Percentiles rank a stretch among this genome's conserved stretches.
phyloP scores from a whole-genome alignment of 148 eudicot species.

The Rhododendron kiyosumense region DNA sequence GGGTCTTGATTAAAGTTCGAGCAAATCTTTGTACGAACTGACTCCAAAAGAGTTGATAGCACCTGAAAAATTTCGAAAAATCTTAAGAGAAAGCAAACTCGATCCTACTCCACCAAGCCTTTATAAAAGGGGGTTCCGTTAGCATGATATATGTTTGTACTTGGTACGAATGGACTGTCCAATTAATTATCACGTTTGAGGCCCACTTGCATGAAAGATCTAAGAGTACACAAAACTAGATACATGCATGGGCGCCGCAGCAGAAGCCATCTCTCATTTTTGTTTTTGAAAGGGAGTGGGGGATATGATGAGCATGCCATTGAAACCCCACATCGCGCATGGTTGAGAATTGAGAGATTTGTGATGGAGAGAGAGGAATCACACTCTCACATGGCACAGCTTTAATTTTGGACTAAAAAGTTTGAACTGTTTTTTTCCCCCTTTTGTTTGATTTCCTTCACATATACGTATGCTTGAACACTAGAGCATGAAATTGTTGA shows the following conservation, averaged over 20 bases:
- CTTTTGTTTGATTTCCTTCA: neutral
- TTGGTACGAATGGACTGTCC: neutral
- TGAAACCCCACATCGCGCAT: neutral
- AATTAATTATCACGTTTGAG: neutral
- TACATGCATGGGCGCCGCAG: too few relatives aligned
- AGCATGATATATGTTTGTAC: neutral
- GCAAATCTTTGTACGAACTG: too few relatives aligned
- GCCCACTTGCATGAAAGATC: neutral
- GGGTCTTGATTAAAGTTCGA: neutral
- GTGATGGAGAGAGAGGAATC: neutral
- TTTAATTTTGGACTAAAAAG: neutral
- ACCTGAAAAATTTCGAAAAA: neutral
- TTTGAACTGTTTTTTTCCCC: neutral
- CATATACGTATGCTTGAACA: neutral
- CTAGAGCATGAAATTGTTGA: neutral
- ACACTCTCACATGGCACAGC: slow-evolving; percentile 1
- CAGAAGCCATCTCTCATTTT: neutral
- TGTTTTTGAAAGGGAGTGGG: neutral
- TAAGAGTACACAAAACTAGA: neutral
- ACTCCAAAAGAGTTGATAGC: too few relatives aligned
- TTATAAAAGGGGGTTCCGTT: too few relatives aligned
- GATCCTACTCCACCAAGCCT: too few relatives aligned
- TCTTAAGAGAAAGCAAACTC: neutral
- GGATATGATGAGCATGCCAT: neutral
- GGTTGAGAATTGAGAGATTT: neutral